phyloP scores from a whole-genome alignment of 2,329 filamentous ascomycete species.

The Phyllosticta ampelicida region DNA sequence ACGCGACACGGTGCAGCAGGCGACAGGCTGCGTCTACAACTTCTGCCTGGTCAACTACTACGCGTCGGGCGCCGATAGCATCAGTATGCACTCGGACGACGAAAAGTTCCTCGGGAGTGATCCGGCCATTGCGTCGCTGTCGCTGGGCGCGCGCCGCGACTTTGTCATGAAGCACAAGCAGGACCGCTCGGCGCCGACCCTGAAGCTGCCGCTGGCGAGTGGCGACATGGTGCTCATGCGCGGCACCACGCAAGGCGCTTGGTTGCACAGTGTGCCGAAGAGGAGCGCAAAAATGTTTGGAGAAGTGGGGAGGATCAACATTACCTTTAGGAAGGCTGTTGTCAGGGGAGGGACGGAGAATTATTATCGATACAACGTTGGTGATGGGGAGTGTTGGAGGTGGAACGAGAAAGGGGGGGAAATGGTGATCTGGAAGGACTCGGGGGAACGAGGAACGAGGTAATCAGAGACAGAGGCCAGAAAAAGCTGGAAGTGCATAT shows the following conservation, averaged over 20 bases:
- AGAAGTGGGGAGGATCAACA: slow-evolving; percentile 55
- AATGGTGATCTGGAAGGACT: slow-evolving; percentile 32
- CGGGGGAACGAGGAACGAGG: not conserved
- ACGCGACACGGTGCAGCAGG: slow-evolving; percentile 51
- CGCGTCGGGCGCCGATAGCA: slow-evolving; percentile 63
- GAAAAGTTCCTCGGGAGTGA: slow-evolving; percentile 61
- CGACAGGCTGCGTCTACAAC: slow-evolving; percentile 59
- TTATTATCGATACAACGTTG: slow-evolving; percentile 77
- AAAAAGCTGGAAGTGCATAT: not conserved
- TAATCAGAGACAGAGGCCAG: not conserved
- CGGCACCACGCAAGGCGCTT: slow-evolving; percentile 61
- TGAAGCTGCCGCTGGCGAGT: slow-evolving; percentile 47
- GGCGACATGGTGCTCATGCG: slow-evolving; percentile 76
- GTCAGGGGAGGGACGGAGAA: slow-evolving; percentile 66
- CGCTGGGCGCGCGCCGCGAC: slow-evolving; percentile 59
- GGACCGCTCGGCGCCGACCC: slow-evolving; percentile 23
- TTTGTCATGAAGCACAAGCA: slow-evolving; percentile 75
- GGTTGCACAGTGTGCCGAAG: slow-evolving; percentile 72
- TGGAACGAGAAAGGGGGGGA: slow-evolving; percentile 51
- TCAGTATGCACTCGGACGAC: slow-evolving; percentile 71
- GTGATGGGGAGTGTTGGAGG: slow-evolving; percentile 53
- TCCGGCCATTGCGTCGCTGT: slow-evolving; percentile 65
- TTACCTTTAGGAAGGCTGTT: slow-evolving; percentile 65
- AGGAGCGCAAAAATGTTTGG: slow-evolving; percentile 43
- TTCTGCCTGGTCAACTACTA: slow-evolving; percentile 80